These are phyloP conservation scores for Pichia sp. DNA, from an alignment of 1,139 yeast genomes.

Conservation along the genomic window DNA sequence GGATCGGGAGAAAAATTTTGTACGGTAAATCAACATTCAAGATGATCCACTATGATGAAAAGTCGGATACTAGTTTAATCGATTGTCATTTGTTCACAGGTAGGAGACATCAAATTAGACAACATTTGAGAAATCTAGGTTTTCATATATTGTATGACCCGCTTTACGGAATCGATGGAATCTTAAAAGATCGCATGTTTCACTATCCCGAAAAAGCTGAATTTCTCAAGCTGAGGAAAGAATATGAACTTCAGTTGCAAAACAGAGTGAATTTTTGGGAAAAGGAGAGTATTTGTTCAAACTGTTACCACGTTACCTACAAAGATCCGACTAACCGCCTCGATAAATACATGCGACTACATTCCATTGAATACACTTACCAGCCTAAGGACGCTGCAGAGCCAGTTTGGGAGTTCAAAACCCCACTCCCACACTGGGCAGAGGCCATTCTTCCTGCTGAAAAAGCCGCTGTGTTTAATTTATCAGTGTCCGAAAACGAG, in stretches of 20 bases:
- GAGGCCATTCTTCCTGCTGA: constrained; percentile 8
- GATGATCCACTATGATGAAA: constrained; percentile 32
- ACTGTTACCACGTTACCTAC: constrained; percentile 43
- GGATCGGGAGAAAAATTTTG: constrained; percentile 19
- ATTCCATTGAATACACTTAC: constrained; percentile 42
- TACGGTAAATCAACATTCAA: constrained; percentile 41
- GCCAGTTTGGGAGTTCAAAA: constrained; percentile 21
- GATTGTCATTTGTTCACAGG: constrained; percentile 66
- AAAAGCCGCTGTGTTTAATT: background rate
- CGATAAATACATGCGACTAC: constrained; percentile 46
- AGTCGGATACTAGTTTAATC: constrained; percentile 47
- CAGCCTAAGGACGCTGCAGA: background rate
- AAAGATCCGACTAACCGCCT: constrained; percentile 35
- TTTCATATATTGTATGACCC: constrained; percentile 67
- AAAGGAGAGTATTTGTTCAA: constrained; percentile 34
- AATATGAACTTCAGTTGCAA: constrained; percentile 7
- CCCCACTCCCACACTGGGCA: constrained; percentile 39
- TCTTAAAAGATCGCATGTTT: constrained; percentile 11
- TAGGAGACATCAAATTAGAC: constrained; percentile 72
- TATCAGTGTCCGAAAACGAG: background rate
- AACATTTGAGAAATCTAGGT: constrained; percentile 58
- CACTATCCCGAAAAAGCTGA: constrained; percentile 17
- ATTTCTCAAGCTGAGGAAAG: constrained; percentile 11
- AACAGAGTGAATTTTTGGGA: constrained; percentile 9
- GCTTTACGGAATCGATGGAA: constrained; percentile 39